phyloP scores from a whole-genome alignment of 2,329 filamentous ascomycete genomes.

The Fusarium coffeatum region DNA sequence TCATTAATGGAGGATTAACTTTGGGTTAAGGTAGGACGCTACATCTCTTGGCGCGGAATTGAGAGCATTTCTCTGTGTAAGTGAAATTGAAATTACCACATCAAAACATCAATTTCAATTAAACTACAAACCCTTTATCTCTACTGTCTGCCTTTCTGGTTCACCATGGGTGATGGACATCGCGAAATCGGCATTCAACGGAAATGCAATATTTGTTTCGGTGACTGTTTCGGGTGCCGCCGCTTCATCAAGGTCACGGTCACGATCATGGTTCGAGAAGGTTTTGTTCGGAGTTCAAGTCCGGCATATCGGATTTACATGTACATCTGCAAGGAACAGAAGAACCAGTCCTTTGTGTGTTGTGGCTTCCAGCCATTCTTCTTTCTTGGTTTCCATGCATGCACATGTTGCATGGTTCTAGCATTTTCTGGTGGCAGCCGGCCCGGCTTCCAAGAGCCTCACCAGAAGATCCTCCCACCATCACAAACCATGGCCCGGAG shows the following conservation, averaged over 20 bases:
- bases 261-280: constrained; percentile 3
- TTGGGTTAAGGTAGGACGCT: constrained; percentile 32
- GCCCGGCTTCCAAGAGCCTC: constrained; percentile 40
- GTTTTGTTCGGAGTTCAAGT: background rate
- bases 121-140: background rate
- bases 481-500: constrained; percentile 25
- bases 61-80: constrained; percentile 1
- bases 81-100: constrained; percentile 3
- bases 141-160: background rate
- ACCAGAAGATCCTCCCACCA: constrained; percentile 33
- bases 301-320: background rate
- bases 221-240: background rate
- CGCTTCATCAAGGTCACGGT: background rate
- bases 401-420: constrained; percentile 32
- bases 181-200: background rate
- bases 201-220: background rate
- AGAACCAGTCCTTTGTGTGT: background rate
- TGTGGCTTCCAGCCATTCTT: constrained; percentile 10
- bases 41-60: constrained; percentile 20
- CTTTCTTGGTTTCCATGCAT: constrained; percentile 26
- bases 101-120: background rate
- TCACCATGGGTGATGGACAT: background rate
- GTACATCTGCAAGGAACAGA: background rate
- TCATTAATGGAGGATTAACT: constrained; percentile 21
- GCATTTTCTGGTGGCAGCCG: constrained; percentile 39